Conservation (phyloP, 148 eudicot genomes). For the Rhododendron simsii region DNA sequence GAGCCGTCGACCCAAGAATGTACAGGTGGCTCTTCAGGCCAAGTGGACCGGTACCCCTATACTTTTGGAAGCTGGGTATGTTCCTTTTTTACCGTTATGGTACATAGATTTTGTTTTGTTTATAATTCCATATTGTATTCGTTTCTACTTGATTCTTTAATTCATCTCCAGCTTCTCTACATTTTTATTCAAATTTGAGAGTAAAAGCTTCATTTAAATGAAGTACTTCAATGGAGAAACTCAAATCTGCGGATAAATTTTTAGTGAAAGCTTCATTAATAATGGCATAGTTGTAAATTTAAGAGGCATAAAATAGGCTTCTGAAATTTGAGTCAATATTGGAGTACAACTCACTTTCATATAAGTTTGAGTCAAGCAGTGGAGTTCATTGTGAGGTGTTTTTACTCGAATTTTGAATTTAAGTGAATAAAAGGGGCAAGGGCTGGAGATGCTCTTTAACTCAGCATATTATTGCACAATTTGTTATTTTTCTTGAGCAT, state of each 20-base stretch:
- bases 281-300: neutral
- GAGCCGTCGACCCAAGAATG: constrained; percentile 68
- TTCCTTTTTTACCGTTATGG: neutral
- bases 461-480: neutral
- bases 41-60: constrained; percentile 88
- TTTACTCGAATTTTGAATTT: neutral
- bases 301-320: neutral
- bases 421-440: neutral
- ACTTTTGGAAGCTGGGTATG: constrained; percentile 91
- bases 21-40: constrained; percentile 83
- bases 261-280: neutral
- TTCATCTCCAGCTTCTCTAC: neutral
- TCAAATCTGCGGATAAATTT: neutral
- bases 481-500: neutral
- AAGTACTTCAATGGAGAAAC: neutral
- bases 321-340: neutral
- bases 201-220: neutral
- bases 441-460: neutral
- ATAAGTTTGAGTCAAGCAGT: neutral
- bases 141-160: neutral
- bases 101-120: neutral
- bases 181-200: neutral
- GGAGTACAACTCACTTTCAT: neutral
- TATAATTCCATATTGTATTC: neutral
- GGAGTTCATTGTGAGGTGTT: neutral